Conservation (phyloP, 352 stramenopile species). For the Paralagenidium karlingii region DNA sequence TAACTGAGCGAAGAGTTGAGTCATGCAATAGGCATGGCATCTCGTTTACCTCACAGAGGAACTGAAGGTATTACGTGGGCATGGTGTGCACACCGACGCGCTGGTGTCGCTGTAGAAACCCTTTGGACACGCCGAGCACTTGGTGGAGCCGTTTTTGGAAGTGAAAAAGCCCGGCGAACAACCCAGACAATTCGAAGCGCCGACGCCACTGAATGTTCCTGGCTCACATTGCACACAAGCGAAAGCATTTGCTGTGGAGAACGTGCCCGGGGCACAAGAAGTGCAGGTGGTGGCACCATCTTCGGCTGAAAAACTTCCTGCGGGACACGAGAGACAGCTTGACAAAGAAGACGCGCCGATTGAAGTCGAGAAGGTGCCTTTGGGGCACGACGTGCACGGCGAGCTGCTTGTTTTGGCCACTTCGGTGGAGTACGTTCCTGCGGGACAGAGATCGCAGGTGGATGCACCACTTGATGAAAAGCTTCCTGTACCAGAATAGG, state of each 20-base stretch:
- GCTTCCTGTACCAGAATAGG: too few species aligned
- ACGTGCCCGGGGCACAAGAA: conserved; percentile 29
- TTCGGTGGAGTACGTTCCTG: conserved; percentile 31
- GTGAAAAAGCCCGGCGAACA: too few species aligned
- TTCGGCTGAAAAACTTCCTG: conserved; percentile 26
- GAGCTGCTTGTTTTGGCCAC: conserved; percentile 17
- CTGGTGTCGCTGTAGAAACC: conserved; percentile 45
- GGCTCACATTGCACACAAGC: too few species aligned
- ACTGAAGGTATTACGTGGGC: conserved; percentile 37
- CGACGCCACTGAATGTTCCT: too few species aligned
- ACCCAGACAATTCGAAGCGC: too few species aligned
- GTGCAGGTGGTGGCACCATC: conserved; percentile 15
- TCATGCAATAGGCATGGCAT: too few species aligned
- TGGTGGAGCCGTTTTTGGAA: conserved; percentile 14
- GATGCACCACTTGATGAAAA: conserved; percentile 27
- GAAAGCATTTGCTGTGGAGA: too few species aligned
- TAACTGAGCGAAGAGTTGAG: too few species aligned
- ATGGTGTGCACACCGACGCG: conserved; percentile 17
- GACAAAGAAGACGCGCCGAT: conserved; percentile 14
- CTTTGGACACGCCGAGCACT: conserved; percentile 34
- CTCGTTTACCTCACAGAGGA: conserved; percentile 7
- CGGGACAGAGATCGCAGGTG: conserved; percentile 27
- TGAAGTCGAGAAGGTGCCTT: conserved; percentile 28
- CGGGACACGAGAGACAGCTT: conserved; percentile 15
- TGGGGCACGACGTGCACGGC: conserved; percentile 28